Evolutionary conservation across 176 grass and related monocot species (phyloP).

Genomic region (Paspalum vaginatum): DNA sequence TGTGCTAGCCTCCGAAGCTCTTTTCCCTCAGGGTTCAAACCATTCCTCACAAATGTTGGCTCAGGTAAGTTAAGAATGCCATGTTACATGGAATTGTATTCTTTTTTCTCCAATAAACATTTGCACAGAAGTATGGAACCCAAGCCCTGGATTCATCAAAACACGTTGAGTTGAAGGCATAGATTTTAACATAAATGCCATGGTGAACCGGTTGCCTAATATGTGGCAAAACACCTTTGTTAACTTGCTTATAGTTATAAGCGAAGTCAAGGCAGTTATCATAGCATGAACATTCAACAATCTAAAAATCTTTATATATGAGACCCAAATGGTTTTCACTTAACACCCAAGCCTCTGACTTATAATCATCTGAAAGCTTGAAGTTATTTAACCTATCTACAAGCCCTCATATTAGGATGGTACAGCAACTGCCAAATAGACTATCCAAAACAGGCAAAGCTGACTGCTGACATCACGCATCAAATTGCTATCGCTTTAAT

Average conservation of each 20-base stretch:
- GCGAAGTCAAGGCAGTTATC: background rate
- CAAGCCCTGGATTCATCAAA: background rate
- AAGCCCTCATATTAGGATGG: background rate
- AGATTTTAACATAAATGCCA: constrained; percentile 22
- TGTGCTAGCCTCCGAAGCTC: constrained; percentile 15
- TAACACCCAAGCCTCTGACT: background rate
- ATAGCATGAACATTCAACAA: background rate
- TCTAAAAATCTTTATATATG: background rate
- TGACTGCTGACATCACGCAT: background rate
- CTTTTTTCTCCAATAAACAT: background rate
- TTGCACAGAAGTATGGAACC: background rate
- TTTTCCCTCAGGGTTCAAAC: background rate
- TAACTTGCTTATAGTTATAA: constrained; percentile 8
- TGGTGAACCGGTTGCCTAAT: background rate
- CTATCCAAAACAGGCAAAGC: background rate
- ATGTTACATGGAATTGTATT: background rate
- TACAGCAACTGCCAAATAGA: constrained; percentile 19
- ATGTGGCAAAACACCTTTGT: constrained; percentile 22
- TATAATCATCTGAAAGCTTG: background rate
- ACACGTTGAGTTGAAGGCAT: constrained; percentile 4
- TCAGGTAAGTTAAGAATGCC: background rate
- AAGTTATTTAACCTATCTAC: constrained; percentile 9
- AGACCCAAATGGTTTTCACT: background rate
- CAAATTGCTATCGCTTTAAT: constrained; percentile 11
- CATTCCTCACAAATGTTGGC: background rate